A percentile compares a stretch with the other conserved stretches of the same genome.
Conservation (phyloP, 1,139 yeast species). For the Debaryomycetaceae sp. region DNA sequence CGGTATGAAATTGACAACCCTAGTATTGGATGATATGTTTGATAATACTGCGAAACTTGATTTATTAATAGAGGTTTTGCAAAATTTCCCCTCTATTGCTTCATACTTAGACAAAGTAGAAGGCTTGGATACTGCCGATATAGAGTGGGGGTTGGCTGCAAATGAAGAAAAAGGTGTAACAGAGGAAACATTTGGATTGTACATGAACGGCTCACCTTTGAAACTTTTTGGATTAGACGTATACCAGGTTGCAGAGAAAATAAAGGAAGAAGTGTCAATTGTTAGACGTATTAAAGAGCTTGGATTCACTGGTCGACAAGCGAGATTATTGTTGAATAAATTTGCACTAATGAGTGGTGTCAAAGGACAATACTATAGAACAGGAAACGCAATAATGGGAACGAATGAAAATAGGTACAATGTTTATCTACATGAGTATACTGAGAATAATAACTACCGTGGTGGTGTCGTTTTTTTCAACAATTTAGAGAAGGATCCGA, state of each 20-base stretch:
- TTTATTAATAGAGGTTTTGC: constrained; percentile 34
- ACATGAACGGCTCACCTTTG: constrained; percentile 59
- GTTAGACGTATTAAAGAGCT: constrained; percentile 18
- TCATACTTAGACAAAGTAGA: constrained; percentile 15
- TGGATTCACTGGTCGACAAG: constrained; percentile 34
- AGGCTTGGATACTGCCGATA: constrained; percentile 14
- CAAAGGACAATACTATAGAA: constrained; percentile 31
- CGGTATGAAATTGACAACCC: constrained; percentile 47
- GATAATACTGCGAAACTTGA: constrained; percentile 25
- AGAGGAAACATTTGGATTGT: constrained; percentile 49
- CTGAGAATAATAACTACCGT: constrained; percentile 15
- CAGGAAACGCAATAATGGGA: constrained; percentile 34
- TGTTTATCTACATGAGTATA: constrained; percentile 30
- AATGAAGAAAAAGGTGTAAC: constrained; percentile 35
- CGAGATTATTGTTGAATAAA: constrained; percentile 39
- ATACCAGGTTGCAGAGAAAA: constrained; percentile 32
- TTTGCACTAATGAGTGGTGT: constrained; percentile 44
- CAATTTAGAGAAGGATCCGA: constrained; percentile 63
- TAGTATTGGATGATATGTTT: constrained; percentile 30
- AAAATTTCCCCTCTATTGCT: constrained; percentile 44
- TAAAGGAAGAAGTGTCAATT: constrained; percentile 33
- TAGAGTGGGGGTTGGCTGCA: constrained; percentile 18
- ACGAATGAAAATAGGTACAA: constrained; percentile 36
- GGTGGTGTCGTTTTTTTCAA: constrained; percentile 70
- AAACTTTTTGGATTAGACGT: constrained; percentile 43